phyloP scores from a whole-genome alignment of 2,329 filamentous ascomycete genomes.

The Exserohilum turcica region DNA sequence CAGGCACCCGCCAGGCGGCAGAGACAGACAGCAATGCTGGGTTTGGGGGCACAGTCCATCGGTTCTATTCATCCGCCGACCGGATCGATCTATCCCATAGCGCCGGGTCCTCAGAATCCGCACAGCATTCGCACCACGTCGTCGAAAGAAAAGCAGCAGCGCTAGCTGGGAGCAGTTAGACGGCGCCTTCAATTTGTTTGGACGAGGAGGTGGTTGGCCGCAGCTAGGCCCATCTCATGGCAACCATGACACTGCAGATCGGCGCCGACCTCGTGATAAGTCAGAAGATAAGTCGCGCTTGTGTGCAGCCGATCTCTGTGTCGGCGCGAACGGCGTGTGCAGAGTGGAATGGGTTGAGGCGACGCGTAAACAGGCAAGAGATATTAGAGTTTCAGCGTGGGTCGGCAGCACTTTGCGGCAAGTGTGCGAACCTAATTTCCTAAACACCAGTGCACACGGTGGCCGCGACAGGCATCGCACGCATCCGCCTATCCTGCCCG shows the following conservation, averaged over 20 bases:
- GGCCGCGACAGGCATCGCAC: neutral
- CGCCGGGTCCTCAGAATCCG: slow-evolving; percentile 4
- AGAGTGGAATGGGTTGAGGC: neutral
- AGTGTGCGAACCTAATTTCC: neutral
- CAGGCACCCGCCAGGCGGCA: neutral
- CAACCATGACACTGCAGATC: neutral
- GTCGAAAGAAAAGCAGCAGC: too few relatives aligned
- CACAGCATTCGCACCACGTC: neutral
- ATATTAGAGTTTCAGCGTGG: neutral
- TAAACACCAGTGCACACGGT: neutral
- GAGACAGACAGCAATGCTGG: neutral
- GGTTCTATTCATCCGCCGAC: slow-evolving; percentile 4
- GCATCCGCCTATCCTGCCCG: neutral
- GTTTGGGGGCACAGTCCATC: slow-evolving; percentile 3
- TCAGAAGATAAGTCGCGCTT: neutral
- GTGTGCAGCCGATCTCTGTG: neutral
- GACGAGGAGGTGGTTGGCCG: too few relatives aligned
- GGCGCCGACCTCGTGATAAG: neutral
- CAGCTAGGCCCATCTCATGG: neutral
- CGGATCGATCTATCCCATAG: slow-evolving; percentile 13
- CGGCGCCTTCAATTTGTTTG: too few relatives aligned
- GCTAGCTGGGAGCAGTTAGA: too few relatives aligned
- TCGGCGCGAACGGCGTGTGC: slow-evolving; percentile 1
- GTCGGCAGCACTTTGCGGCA: neutral
- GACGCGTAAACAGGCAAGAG: slow-evolving; percentile 2